These are phyloP conservation scores for Malus hybrid DNA, from an alignment of 331 rosid species.

Conservation along the genomic window DNA sequence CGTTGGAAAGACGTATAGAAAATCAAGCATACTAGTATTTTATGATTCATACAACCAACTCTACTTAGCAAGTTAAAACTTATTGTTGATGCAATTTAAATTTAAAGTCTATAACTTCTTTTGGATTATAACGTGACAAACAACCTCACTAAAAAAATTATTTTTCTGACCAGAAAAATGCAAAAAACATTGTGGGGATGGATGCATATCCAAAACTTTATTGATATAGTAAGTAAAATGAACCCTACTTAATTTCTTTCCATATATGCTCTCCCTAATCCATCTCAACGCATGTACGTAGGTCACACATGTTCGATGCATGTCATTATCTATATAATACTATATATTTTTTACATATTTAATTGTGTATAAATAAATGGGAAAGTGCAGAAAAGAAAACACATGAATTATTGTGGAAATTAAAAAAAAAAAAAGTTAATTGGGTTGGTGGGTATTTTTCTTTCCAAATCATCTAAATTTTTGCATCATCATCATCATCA, in stretches of 20 bases:
- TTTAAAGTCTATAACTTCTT: background rate
- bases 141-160: background rate
- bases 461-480: slow-evolving; percentile 9
- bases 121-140: background rate
- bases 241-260: background rate
- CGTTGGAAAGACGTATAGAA: too few relatives aligned
- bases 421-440: background rate
- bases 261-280: background rate
- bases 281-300: background rate
- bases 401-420: slow-evolving; percentile 43
- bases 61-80: too few relatives aligned
- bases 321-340: background rate
- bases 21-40: rapidly evolving
- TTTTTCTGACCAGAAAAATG: background rate
- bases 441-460: slow-evolving; percentile 26
- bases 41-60: too few relatives aligned
- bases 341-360: too few relatives aligned
- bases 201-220: background rate
- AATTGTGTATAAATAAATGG: background rate
- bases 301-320: background rate
- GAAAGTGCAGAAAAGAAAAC: background rate
- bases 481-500: slow-evolving; percentile 14
- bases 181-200: background rate
- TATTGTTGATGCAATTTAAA: background rate
- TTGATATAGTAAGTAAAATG: background rate